Base-by-base conservation (phyloP, 371 early-diverging fungal species). In the Dinochytrium kinnereticum region DNA sequence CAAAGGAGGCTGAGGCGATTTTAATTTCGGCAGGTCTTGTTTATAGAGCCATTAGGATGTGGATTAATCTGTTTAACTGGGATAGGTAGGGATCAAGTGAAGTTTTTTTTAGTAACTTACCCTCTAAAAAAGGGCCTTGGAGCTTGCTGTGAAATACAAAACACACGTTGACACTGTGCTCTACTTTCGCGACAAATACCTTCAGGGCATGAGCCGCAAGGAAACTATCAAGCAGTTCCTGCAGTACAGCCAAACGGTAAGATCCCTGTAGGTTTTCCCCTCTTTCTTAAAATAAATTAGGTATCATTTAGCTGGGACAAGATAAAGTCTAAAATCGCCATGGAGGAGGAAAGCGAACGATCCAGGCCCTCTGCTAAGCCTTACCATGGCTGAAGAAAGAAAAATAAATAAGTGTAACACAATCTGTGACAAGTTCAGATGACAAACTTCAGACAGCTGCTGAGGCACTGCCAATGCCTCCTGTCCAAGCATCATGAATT, bases 131-230 rank as follows among this genome's bases (percentile, higher is more conserved):
- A 87, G 88, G 64, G 87, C 88, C 21, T 68, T 88, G 33, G 88
- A 88, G 26, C 65, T 88, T 15, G 86, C 85, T 1, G 59, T 84
- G 40, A 85, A 85, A 71, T 78, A 84, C 78, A 84, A 84, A 59
- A 84, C 83, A 17, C 84, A 85, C 59, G 84, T 87, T 7, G 86
- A 86, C 67, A 84, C 84, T 26, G 88, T 87, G 2, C 73, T 85
- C 26, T 78, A 80, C 68, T 81, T 78, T 59, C 77, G 88, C 28
- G 76, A 76, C 1, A 80, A 81, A 72, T 88, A 85, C 57, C 72
- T 87, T 30, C 79, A 78, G 50, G 65, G 76, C 19, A 70, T 83
- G 39, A 79, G 76, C 0, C 33, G 80, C 24, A 40, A 64, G 40
- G 88, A 87, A 59, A 74, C 71, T 17, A 80, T 82, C 68, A 83